phyloP scores from a whole-genome alignment of 768 basidiomycete genomes.

The Termitomyces sp. region DNA sequence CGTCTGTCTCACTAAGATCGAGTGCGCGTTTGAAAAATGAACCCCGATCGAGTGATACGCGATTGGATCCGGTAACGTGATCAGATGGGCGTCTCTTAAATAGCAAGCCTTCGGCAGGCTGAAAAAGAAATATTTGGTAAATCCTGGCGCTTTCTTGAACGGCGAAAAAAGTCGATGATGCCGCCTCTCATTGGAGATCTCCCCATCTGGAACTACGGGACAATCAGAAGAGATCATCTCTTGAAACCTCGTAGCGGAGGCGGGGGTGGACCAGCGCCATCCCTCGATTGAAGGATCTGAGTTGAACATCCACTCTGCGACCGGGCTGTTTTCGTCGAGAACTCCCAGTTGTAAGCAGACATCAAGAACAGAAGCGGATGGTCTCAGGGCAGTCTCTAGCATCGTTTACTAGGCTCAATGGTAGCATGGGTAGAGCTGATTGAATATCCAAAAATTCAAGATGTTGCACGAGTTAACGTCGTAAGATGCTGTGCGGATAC shows the following conservation, averaged over 20 bases:
- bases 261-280: neutral
- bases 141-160: conserved; percentile 4
- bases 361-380: conserved; percentile 26
- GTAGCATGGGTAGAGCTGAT: neutral
- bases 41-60: conserved; percentile 6
- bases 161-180: conserved; percentile 5
- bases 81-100: neutral
- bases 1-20: neutral
- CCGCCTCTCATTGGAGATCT: neutral
- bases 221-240: conserved; percentile 12
- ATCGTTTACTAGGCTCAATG: neutral
- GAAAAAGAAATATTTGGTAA: neutral
- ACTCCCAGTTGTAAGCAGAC: conserved; percentile 27
- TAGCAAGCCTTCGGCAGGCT: neutral
- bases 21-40: conserved; percentile 11
- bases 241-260: conserved; percentile 10
- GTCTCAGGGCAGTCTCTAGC: neutral
- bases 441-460: neutral
- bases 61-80: neutral
- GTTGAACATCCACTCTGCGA: conserved; percentile 28
- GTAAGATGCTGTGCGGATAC: neutral
- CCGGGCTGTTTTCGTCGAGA: conserved; percentile 24
- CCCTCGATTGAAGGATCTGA: conserved; percentile 12
- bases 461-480: neutral
- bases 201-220: neutral